Base-by-base conservation (phyloP, 2,329 filamentous ascomycete species). In the Ascochyta rabiei region DNA sequence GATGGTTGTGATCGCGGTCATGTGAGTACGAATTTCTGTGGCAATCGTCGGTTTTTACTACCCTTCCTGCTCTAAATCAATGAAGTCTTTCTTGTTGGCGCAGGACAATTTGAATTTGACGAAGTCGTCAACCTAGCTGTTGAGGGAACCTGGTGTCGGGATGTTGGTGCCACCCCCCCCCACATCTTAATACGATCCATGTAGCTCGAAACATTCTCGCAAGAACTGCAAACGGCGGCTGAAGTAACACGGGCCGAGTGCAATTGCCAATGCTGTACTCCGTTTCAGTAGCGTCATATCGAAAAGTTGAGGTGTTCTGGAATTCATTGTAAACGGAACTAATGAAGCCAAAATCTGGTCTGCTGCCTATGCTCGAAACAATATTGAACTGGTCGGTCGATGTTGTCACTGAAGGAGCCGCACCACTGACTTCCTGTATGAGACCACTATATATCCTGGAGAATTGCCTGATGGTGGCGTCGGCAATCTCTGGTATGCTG, bases 321-420 rank as follows among this genome's bases (percentile, higher is more conserved):
- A 58, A 56, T 1, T 54, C 57, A 26, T 23, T 49, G 19, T 55
- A 49, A 12, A 60, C 35, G 3, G 57, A 54, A 30, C 57, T 60
- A 4, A 55, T 33, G 1, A 57, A 48, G 2, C 54, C 50, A 30
- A 60, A 55, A 24, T 57, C 57, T 10, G 51, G 50, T 12, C 47
- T 37, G 33, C 45, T 57, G n/a, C 21, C 19, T 13, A 35, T 38
- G 3, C 34, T 16, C 19, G n/a, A 30, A 10, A 26, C 15, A 30
- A 0, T 0, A 24, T 16, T 2, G 6, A n/a, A 2, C 21, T 53
- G 33, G 23, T 5, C 35, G 4, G 35, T 38, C 10, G 35, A 38
- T 21, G 35, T 38, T 2, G 8, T 12, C 7, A 28, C 10, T 12
- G 8, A 9, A 3, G 3, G 4, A 28, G 26, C 8, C 10, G 7